Percentiles rank a stretch among this genome's conserved stretches.
phyloP scores from a whole-genome alignment of 1,139 yeast species.

The Diutina sp. region DNA sequence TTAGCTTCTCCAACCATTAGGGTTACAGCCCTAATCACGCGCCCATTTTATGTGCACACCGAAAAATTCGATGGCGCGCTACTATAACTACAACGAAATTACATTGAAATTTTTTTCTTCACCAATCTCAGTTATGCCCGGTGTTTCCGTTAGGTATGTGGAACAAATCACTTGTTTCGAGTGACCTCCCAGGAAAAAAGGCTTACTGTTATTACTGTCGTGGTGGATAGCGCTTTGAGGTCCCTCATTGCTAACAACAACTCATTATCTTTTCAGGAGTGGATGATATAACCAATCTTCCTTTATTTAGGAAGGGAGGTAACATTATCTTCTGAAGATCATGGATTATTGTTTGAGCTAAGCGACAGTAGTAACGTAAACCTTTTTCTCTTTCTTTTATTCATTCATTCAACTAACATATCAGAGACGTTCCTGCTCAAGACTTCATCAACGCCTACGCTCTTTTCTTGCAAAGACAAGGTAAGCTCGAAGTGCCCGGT shows the following conservation, averaged over 20 bases:
- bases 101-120: neutral
- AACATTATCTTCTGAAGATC: neutral
- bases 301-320: neutral
- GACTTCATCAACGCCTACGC: constrained; percentile 99
- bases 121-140: constrained; percentile 56
- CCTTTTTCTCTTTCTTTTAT: neutral
- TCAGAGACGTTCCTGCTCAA: constrained; percentile 99
- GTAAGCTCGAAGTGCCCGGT: constrained; percentile 99
- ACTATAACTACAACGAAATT: neutral
- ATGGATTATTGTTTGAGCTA: neutral
- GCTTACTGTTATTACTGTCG: constrained; percentile 2
- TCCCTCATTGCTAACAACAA: constrained; percentile 1
- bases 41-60: neutral
- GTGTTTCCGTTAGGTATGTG: constrained; percentile 96
- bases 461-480: constrained; percentile 99
- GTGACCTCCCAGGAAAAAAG: neutral
- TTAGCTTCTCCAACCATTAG: too few relatives aligned
- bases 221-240: neutral
- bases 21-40: neutral
- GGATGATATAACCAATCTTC: neutral
- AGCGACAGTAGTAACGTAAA: neutral
- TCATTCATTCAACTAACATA: constrained; percentile 18
- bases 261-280: neutral
- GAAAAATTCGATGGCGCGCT: neutral
- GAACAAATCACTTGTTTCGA: neutral